Evolutionary conservation across 2,329 filamentous ascomycete genomes (phyloP), one percentile per base, ranked within the genome.

Genomic region (Parascedosporium putredinis): DNA sequence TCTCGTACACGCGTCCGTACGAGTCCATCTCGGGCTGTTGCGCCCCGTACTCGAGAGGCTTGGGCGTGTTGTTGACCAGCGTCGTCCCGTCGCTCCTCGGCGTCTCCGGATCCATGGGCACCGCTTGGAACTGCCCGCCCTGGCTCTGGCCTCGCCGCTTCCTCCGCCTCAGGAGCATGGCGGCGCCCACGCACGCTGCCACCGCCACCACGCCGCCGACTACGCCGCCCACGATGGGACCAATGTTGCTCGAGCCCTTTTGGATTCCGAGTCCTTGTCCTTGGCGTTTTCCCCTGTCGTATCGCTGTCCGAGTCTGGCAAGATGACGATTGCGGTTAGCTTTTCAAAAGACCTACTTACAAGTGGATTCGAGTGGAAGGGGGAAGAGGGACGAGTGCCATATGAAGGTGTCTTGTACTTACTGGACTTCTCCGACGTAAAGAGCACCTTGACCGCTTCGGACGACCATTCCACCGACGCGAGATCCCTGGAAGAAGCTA

Each of bases 381-480:
- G 8, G 24, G 10, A 42, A 42, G 38, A 8, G 4, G 38, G 38
- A n/a, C n/a, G n/a, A n/a, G n/a, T n/a, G n/a, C n/a, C n/a, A n/a
- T n/a, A n/a, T n/a, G n/a, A n/a, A n/a, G n/a, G n/a, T n/a, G n/a
- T n/a, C n/a, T n/a, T n/a, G n/a, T n/a, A n/a, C 27, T 31, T 31
- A 31, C 27, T 44, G 4, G n/a, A 9, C 9, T 24, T 24, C 20
- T 18, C 40, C 22, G 12, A 10, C 12, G 20, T 34, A 14, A 55
- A 55, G 1, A 53, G 16, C 1, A 22, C 24, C 12, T 52, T 36
- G 8, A 52, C 48, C 33, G 16, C 20, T 2, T 45, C 34, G 8
- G 50, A 54, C 3, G 50, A 51, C 53, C 53, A 55, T 18, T 36
- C 6, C 3, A 55, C 33, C 3, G 34, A 25, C 3, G 25, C 42